A percentile compares a stretch with the other conserved stretches of the same genome.
These are phyloP conservation scores for Aspergillus carbonarius DNA, from an alignment of 2,329 filamentous ascomycete genomes.

Conservation along the genomic window DNA sequence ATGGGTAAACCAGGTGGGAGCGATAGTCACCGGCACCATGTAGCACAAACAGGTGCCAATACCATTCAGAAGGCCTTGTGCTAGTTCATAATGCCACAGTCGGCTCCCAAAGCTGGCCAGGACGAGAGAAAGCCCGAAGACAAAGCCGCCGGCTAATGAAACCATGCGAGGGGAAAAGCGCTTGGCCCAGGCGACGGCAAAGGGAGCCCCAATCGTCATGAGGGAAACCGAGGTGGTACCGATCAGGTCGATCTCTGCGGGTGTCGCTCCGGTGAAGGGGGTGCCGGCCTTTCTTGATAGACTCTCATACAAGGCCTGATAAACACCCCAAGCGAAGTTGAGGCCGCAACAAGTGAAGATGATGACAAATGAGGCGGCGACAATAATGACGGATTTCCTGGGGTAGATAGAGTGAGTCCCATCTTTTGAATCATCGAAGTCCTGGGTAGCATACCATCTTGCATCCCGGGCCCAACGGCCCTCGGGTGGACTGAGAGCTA, in stretches of 20 bases:
- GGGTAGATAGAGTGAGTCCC: neutral
- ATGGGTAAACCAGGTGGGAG: constrained; percentile 39
- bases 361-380: constrained; percentile 10
- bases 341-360: constrained; percentile 39
- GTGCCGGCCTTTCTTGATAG: constrained; percentile 27
- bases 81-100: constrained; percentile 34
- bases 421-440: neutral
- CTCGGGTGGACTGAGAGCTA: neutral
- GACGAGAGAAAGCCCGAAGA: constrained; percentile 18
- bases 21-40: constrained; percentile 38
- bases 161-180: constrained; percentile 32
- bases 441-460: neutral
- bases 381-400: neutral
- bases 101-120: constrained; percentile 34
- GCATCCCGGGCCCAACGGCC: neutral
- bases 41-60: constrained; percentile 39
- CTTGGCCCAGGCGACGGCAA: constrained; percentile 36
- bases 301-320: constrained; percentile 41
- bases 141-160: constrained; percentile 26
- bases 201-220: constrained; percentile 38
- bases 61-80: constrained; percentile 39
- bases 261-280: constrained; percentile 37
- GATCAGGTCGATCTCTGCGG: constrained; percentile 41
- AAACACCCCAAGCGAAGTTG: constrained; percentile 43
- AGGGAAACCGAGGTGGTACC: constrained; percentile 38